Conservation (phyloP, 345 rosid genomes). For the Hibiscus tridactylites region DNA sequence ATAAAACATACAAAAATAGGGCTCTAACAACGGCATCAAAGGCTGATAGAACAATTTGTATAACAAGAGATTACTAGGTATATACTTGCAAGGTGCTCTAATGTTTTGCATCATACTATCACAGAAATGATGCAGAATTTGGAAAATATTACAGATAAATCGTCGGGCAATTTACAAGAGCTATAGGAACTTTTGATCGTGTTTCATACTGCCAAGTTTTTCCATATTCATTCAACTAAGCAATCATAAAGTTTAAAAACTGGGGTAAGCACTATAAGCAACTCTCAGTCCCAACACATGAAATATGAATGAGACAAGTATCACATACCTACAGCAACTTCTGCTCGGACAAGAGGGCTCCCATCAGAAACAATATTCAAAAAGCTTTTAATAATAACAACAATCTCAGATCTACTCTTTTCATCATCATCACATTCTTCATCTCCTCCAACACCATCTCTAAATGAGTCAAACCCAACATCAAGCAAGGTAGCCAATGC, state of each 20-base stretch:
- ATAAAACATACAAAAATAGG: not conserved
- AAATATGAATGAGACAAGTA: not conserved
- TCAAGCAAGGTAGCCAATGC: conserved; percentile 91
- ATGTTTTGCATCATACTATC: not conserved
- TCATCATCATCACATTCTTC: conserved; percentile 94
- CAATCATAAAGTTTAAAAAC: not conserved
- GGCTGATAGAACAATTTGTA: not conserved
- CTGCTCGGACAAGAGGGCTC: conserved; percentile 96
- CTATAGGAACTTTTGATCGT: not conserved
- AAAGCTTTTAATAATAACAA: conserved; percentile 64
- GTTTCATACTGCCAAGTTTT: not conserved
- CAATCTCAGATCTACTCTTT: conserved; percentile 71
- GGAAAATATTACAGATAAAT: not conserved
- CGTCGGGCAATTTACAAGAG: not conserved
- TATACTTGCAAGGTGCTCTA: not conserved
- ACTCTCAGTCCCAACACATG: not conserved
- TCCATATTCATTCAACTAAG: not conserved
- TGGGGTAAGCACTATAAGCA: not conserved
- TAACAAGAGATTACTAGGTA: not conserved
- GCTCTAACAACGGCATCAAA: not conserved
- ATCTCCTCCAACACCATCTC: conserved; percentile 59
- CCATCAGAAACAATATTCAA: conserved; percentile 84
- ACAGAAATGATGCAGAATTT: not conserved
- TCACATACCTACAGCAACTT: conserved; percentile 93
- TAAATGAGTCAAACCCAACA: conserved; percentile 62